phyloP scores from a whole-genome alignment of 2,329 filamentous ascomycete genomes.

The Neonectria neomacrospora region DNA sequence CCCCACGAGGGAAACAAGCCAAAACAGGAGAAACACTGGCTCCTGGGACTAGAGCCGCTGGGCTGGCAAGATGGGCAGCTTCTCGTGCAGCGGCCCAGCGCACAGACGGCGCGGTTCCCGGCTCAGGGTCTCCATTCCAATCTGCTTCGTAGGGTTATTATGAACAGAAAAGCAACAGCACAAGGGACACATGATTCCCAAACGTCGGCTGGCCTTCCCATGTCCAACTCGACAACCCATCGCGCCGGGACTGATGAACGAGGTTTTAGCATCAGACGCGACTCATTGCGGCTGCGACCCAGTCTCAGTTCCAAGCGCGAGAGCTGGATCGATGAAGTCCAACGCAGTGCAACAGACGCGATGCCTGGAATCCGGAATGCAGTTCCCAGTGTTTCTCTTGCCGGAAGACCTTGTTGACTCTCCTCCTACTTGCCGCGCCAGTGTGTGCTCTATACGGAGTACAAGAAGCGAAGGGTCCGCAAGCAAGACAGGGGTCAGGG shows the following conservation, averaged over 20 bases:
- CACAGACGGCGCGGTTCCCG: conserved; percentile 41
- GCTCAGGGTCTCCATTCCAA: conserved; percentile 31
- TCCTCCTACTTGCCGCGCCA: conserved; percentile 28
- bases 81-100: conserved; percentile 36
- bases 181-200: conserved; percentile 19
- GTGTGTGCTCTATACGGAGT: not conserved
- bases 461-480: conserved; percentile 26
- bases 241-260: conserved; percentile 27
- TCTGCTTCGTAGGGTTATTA: not conserved
- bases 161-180: not conserved
- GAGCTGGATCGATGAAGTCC: conserved; percentile 21
- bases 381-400: conserved; percentile 19
- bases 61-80: conserved; percentile 22
- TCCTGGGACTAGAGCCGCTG: conserved; percentile 28
- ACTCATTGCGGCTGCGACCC: conserved; percentile 27
- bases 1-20: conserved; percentile 38
- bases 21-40: conserved; percentile 35
- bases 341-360: conserved; percentile 36
- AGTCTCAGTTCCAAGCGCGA: conserved; percentile 22
- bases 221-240: conserved; percentile 31
- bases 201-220: conserved; percentile 20
- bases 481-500: conserved; percentile 23
- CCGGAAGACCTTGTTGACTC: conserved; percentile 37
- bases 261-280: conserved; percentile 31
- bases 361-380: conserved; percentile 28